Conservation (phyloP, 441 rosid species). For the Populus trichocarpa region DNA sequence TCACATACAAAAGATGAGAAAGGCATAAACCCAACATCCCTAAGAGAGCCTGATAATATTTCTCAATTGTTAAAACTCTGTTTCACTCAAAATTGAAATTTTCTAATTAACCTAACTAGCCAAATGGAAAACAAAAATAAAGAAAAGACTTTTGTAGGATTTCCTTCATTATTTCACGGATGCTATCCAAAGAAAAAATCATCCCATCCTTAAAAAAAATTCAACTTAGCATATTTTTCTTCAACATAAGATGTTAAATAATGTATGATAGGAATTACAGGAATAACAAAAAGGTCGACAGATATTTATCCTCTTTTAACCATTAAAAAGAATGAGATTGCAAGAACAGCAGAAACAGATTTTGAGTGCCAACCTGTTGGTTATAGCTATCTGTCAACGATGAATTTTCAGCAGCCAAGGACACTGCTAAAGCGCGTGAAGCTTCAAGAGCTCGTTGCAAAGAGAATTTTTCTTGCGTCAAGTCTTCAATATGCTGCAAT, state of each 20-base stretch:
- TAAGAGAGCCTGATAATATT: not conserved
- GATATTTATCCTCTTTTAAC: not conserved
- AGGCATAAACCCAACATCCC: not conserved
- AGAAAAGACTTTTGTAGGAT: not conserved
- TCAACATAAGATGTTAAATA: not conserved
- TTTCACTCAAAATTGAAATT: not conserved
- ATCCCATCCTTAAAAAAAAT: not conserved
- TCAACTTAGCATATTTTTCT: not conserved
- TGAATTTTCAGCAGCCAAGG: slow-evolving; percentile 86
- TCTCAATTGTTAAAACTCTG: not conserved
- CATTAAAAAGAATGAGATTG: not conserved
- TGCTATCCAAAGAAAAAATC: not conserved
- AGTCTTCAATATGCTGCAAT: slow-evolving; percentile 86
- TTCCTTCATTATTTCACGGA: not conserved
- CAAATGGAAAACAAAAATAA: not conserved
- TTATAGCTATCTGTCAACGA: slow-evolving; percentile 80
- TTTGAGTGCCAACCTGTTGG: slow-evolving; percentile 58
- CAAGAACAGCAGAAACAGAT: not conserved
- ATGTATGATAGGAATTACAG: not conserved
- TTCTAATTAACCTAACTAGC: not conserved
- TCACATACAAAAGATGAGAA: too few species aligned
- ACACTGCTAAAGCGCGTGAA: slow-evolving; percentile 76
- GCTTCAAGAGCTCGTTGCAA: slow-evolving; percentile 92
- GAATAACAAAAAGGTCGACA: not conserved
- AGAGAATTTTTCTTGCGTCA: slow-evolving; percentile 87